Conservation (phyloP, 148 eudicot species). For the Camellia granthamiana region DNA sequence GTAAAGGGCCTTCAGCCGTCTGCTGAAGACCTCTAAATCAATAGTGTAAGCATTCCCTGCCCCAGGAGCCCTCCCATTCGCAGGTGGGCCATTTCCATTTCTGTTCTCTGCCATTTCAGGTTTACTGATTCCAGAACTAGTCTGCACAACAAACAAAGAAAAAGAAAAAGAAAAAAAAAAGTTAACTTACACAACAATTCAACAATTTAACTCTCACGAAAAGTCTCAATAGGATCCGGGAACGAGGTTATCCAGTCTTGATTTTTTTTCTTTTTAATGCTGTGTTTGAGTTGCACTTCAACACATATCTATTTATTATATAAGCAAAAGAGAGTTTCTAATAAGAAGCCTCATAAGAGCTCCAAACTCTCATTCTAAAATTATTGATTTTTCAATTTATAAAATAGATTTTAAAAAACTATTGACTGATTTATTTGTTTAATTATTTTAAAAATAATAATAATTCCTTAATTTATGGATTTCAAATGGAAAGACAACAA, state of each 20-base stretch:
- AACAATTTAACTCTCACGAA: neutral
- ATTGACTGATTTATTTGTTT: no score
- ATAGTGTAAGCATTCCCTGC: constrained; percentile 44
- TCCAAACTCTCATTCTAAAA: no score
- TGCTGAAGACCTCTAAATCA: constrained; percentile 45
- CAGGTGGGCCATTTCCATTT: constrained; percentile 33
- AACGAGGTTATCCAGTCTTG: neutral
- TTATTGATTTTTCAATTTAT: no score
- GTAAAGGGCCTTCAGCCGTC: constrained; percentile 54
- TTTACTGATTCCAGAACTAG: neutral
- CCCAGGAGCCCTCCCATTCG: constrained; percentile 22
- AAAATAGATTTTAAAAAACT: no score
- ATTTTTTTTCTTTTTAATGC: neutral
- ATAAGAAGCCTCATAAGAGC: no score
- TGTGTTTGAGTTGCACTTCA: no score
- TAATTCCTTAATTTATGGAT: no score
- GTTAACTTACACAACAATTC: neutral
- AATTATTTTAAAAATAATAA: no score
- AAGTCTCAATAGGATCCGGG: neutral
- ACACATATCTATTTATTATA: no score
- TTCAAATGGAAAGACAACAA: no score
- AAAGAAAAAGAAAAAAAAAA: neutral
- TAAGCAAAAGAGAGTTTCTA: no score
- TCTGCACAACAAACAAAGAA: constrained; percentile 9
- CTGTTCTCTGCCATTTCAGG: constrained; percentile 33